Evolutionary conservation across 2,329 filamentous ascomycete species (phyloP).

Genomic region (Sporothrix pseudoabietina): DNA sequence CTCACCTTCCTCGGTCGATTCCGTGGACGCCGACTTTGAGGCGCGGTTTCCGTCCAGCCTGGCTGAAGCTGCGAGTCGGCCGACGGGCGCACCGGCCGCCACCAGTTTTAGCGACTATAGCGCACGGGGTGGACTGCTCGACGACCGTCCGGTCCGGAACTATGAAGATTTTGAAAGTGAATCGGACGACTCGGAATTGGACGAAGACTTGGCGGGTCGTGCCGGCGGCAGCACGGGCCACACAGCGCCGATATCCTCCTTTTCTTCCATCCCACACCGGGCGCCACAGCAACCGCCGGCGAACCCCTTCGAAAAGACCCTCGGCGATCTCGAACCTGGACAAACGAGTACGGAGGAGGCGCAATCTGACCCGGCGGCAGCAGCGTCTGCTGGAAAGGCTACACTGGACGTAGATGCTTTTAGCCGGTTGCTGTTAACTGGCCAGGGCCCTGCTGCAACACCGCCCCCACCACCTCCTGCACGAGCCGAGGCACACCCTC

Average conservation of each 20-base stretch:
- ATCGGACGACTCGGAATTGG: slow-evolving; percentile 36
- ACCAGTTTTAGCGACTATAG: slow-evolving; percentile 10
- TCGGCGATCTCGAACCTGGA: slow-evolving; percentile 52
- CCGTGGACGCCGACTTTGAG: slow-evolving; percentile 44
- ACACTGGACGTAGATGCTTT: slow-evolving; percentile 78
- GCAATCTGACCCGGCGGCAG: slow-evolving; percentile 34
- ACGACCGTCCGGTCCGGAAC: slow-evolving; percentile 30
- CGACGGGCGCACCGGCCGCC: neutral
- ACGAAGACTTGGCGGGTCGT: slow-evolving; percentile 42
- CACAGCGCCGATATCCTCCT: neutral
- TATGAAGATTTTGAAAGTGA: slow-evolving; percentile 40
- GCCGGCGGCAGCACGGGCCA: neutral
- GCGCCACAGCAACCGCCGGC: slow-evolving; percentile 38
- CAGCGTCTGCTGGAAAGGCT: slow-evolving; percentile 44
- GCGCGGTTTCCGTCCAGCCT: slow-evolving; percentile 40
- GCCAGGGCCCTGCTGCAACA: slow-evolving; percentile 52
- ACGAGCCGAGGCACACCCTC: slow-evolving; percentile 44
- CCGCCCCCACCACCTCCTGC: slow-evolving; percentile 37
- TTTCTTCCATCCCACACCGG: slow-evolving; percentile 35
- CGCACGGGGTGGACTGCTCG: slow-evolving; percentile 16
- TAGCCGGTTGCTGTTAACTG: slow-evolving; percentile 73
- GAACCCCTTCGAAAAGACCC: slow-evolving; percentile 61
- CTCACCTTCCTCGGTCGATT: slow-evolving; percentile 60
- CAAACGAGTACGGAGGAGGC: slow-evolving; percentile 37
- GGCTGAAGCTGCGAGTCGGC: slow-evolving; percentile 26